Conservation (phyloP, 345 rosid genomes). For the Gossypium thurberi region DNA sequence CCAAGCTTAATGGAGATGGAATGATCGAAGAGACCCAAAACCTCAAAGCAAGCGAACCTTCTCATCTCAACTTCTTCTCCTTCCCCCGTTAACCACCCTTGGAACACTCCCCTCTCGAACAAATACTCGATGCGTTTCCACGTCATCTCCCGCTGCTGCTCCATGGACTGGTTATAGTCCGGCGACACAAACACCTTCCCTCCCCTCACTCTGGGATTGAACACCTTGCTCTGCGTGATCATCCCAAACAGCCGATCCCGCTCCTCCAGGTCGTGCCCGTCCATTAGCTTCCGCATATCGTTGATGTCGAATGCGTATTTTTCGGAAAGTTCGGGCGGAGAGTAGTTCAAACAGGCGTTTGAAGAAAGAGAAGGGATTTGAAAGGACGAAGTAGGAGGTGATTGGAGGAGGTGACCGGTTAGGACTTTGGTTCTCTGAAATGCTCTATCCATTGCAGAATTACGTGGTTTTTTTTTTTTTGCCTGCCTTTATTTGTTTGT, state of each 20-base stretch:
- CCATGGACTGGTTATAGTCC: conserved; percentile 86
- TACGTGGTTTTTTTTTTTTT: not conserved
- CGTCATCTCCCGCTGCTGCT: conserved; percentile 85
- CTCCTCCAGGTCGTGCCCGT: conserved; percentile 65
- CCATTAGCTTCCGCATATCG: conserved; percentile 64
- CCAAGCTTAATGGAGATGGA: too few species aligned
- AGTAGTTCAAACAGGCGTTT: conserved; percentile 49
- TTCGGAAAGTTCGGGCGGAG: conserved; percentile 68
- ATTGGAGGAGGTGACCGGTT: conserved; percentile 43
- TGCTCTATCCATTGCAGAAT: conserved; percentile 39
- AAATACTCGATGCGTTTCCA: conserved; percentile 57
- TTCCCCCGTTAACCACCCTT: conserved; percentile 63
- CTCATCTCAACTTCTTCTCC: conserved; percentile 53
- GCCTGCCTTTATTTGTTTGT: too few species aligned
- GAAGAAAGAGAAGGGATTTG: conserved; percentile 18
- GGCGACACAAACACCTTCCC: conserved; percentile 62
- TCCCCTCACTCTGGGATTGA: conserved; percentile 59
- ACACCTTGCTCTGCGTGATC: conserved; percentile 58
- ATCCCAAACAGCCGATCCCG: conserved; percentile 83
- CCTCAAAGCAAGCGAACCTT: conserved; percentile 56
- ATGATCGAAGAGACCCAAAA: too few species aligned
- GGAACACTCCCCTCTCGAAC: conserved; percentile 53
- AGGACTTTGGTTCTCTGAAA: conserved; percentile 45
- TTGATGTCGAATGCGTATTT: conserved; percentile 40
- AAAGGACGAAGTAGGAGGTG: conserved; percentile 5